Evolutionary conservation across 2,329 filamentous ascomycete species (phyloP).

Genomic region (Monilinia polystroma): DNA sequence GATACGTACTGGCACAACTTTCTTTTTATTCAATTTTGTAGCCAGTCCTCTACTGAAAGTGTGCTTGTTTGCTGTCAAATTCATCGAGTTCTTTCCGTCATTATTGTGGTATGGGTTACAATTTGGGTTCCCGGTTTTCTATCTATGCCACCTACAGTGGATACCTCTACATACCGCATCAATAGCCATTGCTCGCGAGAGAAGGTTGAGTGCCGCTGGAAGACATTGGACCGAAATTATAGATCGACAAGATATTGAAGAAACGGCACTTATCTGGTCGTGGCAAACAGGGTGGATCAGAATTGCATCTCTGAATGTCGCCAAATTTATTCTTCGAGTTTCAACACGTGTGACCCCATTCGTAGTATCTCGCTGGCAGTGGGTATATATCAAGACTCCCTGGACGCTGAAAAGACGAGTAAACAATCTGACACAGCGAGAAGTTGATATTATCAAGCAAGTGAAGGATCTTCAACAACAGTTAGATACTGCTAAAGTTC

Average conservation of each 20-base stretch:
- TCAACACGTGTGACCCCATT: background rate
- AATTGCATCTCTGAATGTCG: background rate
- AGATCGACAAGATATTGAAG: background rate
- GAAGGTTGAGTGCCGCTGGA: background rate
- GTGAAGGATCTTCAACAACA: background rate
- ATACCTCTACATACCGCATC: background rate
- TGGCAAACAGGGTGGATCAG: background rate
- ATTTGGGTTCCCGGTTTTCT: background rate
- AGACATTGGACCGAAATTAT: background rate
- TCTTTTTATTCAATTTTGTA: background rate
- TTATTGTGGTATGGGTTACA: background rate
- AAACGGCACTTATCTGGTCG: background rate
- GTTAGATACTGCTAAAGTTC: background rate
- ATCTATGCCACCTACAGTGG: slow-evolving; percentile 2
- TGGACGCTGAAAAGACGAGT: background rate
- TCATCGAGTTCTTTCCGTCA: background rate
- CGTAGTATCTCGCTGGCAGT: background rate
- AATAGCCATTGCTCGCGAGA: background rate
- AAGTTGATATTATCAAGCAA: background rate
- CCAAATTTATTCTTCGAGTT: background rate
- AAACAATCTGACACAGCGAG: background rate
- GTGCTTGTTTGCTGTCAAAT: background rate
- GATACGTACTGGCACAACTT: no score
- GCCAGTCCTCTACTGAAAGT: background rate
- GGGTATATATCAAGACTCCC: background rate